A percentile compares a stretch with the other conserved stretches of the same genome.
These are phyloP conservation scores for Podaxis pistillaris DNA, from an alignment of 768 basidiomycete genomes.

Conservation along the genomic window DNA sequence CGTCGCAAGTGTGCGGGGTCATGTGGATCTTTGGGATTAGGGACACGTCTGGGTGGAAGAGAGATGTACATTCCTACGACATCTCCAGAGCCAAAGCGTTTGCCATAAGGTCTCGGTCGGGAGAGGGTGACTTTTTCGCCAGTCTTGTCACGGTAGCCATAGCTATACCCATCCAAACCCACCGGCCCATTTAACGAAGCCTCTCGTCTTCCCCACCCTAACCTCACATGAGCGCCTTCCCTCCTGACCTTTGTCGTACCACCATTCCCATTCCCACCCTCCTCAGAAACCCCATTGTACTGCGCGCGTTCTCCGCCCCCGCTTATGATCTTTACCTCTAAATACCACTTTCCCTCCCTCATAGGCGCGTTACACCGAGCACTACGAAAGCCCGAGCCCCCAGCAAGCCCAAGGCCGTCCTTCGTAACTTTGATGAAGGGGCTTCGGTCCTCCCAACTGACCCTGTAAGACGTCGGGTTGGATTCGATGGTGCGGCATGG, in stretches of 20 bases:
- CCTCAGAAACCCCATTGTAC: not conserved
- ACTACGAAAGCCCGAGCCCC: constrained; percentile 88
- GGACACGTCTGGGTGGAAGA: constrained; percentile 66
- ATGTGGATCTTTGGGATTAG: constrained; percentile 59
- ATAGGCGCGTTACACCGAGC: constrained; percentile 89
- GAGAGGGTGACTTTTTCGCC: constrained; percentile 91
- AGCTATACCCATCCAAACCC: constrained; percentile 92
- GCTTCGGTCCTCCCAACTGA: constrained; percentile 92
- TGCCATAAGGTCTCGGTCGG: constrained; percentile 75
- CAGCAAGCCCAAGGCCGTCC: constrained; percentile 73
- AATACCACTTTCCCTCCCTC: constrained; percentile 89
- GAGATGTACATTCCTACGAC: constrained; percentile 93
- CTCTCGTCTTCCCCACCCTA: constrained; percentile 93
- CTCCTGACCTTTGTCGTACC: constrained; percentile 48
- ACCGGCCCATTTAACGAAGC: constrained; percentile 91
- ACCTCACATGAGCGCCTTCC: constrained; percentile 73
- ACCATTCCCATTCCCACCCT: constrained; percentile 14
- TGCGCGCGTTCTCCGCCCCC: constrained; percentile 60
- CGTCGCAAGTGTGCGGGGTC: constrained; percentile 85
- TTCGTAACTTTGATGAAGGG: constrained; percentile 75
- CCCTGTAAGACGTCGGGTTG: constrained; percentile 63
- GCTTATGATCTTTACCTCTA: constrained; percentile 81
- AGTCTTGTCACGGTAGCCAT: constrained; percentile 86
- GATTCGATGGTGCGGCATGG: constrained; percentile 83
- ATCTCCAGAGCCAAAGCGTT: constrained; percentile 75